A percentile compares a stretch with the other conserved stretches of the same genome.
phyloP scores from a whole-genome alignment of 306 rosid species.

The Fragaria iinumae region DNA sequence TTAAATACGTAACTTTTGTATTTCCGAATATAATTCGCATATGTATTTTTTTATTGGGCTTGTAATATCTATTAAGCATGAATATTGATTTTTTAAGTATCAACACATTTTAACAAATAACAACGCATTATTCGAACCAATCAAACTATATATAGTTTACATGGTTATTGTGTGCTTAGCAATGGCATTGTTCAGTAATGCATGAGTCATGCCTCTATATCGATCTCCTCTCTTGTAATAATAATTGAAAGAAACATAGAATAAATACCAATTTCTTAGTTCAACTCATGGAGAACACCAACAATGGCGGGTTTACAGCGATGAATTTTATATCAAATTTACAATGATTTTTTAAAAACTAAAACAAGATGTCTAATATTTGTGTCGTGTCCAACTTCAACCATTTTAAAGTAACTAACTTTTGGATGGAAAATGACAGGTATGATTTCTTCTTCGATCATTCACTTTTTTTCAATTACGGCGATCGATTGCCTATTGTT shows the following conservation, averaged over 20 bases:
- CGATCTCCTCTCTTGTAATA: no score
- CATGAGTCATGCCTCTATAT: not conserved
- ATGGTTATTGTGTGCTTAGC: not conserved
- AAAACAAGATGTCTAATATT: not conserved
- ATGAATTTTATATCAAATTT: not conserved
- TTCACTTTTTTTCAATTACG: not conserved
- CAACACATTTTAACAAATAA: not conserved
- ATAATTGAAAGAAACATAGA: not conserved
- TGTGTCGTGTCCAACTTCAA: not conserved
- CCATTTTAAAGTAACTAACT: not conserved
- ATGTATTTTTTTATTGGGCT: no score
- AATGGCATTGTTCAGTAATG: not conserved
- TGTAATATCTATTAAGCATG: no score
- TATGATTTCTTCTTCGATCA: not conserved
- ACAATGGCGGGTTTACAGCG: not conserved
- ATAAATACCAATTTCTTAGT: not conserved
- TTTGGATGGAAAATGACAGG: not conserved
- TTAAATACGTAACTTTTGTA: no score
- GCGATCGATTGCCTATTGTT: not conserved
- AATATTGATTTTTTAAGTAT: no score
- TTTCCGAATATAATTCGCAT: no score
- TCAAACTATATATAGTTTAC: not conserved
- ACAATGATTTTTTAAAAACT: not conserved
- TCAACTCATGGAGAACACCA: not conserved
- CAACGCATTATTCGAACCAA: not conserved